Evolutionary conservation across 2,329 filamentous ascomycete species (phyloP).

Genomic region (Cordyceps tenuipes): DNA sequence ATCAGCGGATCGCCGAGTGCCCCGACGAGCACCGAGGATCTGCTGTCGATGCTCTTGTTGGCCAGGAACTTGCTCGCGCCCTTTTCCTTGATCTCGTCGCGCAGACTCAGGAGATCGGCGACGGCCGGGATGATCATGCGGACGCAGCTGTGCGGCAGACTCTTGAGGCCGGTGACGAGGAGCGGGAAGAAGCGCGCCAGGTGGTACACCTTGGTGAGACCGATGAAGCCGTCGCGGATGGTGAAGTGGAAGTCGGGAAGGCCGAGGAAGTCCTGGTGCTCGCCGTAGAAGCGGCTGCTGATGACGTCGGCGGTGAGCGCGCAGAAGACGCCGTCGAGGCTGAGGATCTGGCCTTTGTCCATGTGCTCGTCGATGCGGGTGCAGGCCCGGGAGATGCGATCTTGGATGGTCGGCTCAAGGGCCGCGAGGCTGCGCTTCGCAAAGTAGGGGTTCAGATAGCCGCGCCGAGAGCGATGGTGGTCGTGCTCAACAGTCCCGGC

Average conservation of each 20-base stretch:
- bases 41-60: not conserved
- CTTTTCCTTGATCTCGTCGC: not conserved
- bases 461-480: not conserved
- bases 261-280: not conserved
- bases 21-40: not conserved
- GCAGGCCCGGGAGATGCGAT: not conserved
- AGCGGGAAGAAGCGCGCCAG: not conserved
- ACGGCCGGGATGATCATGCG: not conserved
- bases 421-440: constrained; percentile 4
- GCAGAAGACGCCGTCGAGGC: not conserved
- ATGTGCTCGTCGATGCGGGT: not conserved
- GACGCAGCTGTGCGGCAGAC: not conserved
- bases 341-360: not conserved
- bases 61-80: not conserved
- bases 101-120: not conserved
- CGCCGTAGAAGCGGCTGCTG: not conserved
- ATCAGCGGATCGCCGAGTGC: constrained; percentile 3
- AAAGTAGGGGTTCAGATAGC: constrained; percentile 13
- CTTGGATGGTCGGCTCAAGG: not conserved
- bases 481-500: constrained; percentile 6
- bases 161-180: not conserved
- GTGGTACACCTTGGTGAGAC: not conserved
- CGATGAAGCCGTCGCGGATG: not conserved
- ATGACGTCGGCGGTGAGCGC: constrained; percentile 9
- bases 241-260: not conserved